Evolutionary conservation across 148 eudicot genomes (phyloP), one percentile per base, ranked within the genome.

Genomic region (Pharnaceum exiguum): DNA sequence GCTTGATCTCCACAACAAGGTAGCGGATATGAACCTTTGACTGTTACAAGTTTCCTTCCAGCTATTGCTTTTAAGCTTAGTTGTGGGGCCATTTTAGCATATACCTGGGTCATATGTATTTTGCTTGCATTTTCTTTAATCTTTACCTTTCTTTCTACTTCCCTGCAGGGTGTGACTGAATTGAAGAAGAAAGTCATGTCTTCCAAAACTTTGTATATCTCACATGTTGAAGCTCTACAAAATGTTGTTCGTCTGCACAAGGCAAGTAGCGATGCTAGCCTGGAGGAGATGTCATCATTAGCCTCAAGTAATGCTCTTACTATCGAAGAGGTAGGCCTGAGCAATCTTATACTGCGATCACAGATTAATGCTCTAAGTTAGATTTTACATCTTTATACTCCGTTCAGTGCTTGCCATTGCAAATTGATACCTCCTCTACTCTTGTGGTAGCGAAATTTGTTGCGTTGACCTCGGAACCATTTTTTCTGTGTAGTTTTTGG

Each of bases 241-340:
- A 85, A 93, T 81, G 95, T 93, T 38, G 95, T 85, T 42, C 80
- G 91, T 12, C 52, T 86, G 80, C 96, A 93, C 73, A 88, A 85
- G 65, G 90, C 89, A 15, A 71, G 78, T 66, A 74, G 80, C 23
- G 81, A 78, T 80, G 83, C 95, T 67, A 77, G 75, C 66, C 69
- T 93, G 65, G 99, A 89, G 46, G 96, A 88, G 66, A 66, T 93
- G 57, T 83, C 96, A 17, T 71, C 82, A 63, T 65, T 73, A 48
- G 82, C 82, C 66, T 78, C 89, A 68, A 70, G 69, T 32, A 79
- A 72, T 73, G 80, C 67, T 47, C 66, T 44, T 11, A 79, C 89
- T 60, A 61, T 83, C 60, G 84, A 78, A 62, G 75, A 77, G 67
- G 99, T 93, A 77, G n/a, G 82, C 24, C 16, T 47, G 59, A 30